These are phyloP conservation scores for Lactarius sanguifluus DNA, from an alignment of 768 basidiomycete species.

Conservation along the genomic window DNA sequence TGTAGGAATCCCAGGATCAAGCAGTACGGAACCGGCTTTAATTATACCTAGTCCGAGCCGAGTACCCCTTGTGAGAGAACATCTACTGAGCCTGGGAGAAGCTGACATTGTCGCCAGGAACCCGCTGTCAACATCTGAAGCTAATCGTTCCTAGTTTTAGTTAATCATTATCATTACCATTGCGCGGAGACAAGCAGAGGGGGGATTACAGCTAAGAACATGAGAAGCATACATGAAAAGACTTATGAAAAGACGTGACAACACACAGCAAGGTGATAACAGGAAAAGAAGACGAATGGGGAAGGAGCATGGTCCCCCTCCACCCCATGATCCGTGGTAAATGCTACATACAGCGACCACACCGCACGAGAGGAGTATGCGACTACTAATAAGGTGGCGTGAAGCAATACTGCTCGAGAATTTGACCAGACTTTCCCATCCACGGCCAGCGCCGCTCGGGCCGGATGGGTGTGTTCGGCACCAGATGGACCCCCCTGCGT, in stretches of 20 bases:
- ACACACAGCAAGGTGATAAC: not conserved
- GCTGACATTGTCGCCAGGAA: not conserved
- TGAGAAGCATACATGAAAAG: not conserved
- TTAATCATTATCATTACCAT: not conserved
- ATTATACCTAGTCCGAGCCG: not conserved
- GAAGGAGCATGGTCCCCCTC: not conserved
- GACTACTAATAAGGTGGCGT: not conserved
- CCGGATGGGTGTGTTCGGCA: constrained; percentile 71
- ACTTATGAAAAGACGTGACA: not conserved
- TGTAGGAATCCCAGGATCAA: not conserved
- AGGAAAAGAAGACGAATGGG: not conserved
- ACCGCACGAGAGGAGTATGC: not conserved
- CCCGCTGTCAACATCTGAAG: not conserved
- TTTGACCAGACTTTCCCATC: constrained; percentile 78
- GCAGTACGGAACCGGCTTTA: not conserved
- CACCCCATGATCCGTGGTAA: not conserved
- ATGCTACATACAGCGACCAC: not conserved
- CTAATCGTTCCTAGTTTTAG: not conserved
- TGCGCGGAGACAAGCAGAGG: constrained; percentile 23
- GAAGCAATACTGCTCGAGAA: constrained; percentile 49
- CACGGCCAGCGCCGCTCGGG: constrained; percentile 72
- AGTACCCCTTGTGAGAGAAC: not conserved
- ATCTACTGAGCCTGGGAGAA: not conserved
- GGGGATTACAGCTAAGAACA: constrained; percentile 25
- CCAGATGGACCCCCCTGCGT: constrained; percentile 59